Conservation (phyloP, 1,284 basidiomycete genomes). For the Singerocomus inundabilis region DNA sequence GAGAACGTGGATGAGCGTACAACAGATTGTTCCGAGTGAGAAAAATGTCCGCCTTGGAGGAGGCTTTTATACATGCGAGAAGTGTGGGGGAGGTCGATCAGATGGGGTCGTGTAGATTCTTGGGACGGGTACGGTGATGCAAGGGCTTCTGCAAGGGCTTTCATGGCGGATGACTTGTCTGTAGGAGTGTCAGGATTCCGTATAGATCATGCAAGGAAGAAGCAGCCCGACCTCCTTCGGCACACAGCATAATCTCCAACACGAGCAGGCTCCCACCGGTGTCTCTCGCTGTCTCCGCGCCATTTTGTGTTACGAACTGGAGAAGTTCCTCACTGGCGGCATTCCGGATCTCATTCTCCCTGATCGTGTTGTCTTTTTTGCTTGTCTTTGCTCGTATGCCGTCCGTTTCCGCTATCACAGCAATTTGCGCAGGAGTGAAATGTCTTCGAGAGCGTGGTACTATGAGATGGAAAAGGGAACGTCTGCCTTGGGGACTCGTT, state of each 20-base stretch:
- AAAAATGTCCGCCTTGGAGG: conserved; percentile 87
- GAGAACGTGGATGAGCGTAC: conserved; percentile 49
- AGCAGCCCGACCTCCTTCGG: conserved; percentile 65
- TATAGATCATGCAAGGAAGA: conserved; percentile 1
- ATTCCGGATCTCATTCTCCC: conserved; percentile 66
- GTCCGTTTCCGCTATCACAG: conserved; percentile 69
- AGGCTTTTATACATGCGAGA: conserved; percentile 83
- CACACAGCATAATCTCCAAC: conserved; percentile 76
- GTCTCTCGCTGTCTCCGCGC: conserved; percentile 61
- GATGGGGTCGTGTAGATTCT: conserved; percentile 51
- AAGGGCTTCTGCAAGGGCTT: conserved; percentile 58
- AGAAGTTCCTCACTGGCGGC: conserved; percentile 72
- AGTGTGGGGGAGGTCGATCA: conserved; percentile 76
- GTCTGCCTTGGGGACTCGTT: conserved; percentile 63
- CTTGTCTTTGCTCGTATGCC: conserved; percentile 53
- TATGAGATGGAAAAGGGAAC: conserved; percentile 78
- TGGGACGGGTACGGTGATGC: conserved; percentile 53
- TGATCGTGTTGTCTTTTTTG: conserved; percentile 68
- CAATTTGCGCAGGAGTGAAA: conserved; percentile 78
- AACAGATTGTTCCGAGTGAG: conserved; percentile 55
- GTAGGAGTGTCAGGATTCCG: neutral
- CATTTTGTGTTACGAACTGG: conserved; percentile 61
- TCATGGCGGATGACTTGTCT: conserved; percentile 71
- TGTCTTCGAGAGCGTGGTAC: conserved; percentile 76
- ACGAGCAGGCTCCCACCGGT: conserved; percentile 77